phyloP scores from a whole-genome alignment of 345 rosid species.

The Barbarea vulgaris region DNA sequence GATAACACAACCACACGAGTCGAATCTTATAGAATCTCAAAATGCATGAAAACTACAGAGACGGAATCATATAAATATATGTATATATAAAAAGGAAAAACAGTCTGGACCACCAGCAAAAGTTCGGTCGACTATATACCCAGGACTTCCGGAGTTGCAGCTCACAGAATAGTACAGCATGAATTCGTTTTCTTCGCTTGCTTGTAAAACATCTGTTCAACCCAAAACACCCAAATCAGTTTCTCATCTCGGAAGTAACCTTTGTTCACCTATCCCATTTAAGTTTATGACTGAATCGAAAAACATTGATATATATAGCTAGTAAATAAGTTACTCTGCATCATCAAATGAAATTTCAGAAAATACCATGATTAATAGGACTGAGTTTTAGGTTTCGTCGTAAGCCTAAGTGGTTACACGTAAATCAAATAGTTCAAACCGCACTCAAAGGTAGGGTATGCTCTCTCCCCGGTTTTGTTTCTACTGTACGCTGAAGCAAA shows the following conservation, averaged over 20 bases:
- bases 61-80: constrained; percentile 5
- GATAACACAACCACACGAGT: constrained; percentile 30
- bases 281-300: not conserved
- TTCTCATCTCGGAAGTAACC: not conserved
- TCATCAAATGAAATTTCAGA: not conserved
- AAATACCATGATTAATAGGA: not conserved
- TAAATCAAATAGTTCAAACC: not conserved
- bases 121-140: constrained; percentile 34
- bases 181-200: constrained; percentile 95
- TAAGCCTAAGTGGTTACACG: not conserved
- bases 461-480: not conserved
- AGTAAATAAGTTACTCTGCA: not conserved
- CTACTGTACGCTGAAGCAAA: not conserved
- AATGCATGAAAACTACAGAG: constrained; percentile 26
- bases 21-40: constrained; percentile 14
- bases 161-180: constrained; percentile 89
- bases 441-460: not conserved
- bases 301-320: too few relatives aligned
- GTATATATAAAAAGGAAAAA: not conserved
- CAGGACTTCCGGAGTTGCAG: constrained; percentile 23
- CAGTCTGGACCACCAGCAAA: constrained; percentile 19
- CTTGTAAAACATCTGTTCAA: constrained; percentile 98
- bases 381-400: not conserved
- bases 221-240: constrained; percentile 14
- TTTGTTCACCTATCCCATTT: not conserved